Evolutionary conservation across 2,329 filamentous ascomycete genomes (phyloP).

Genomic region (Xylaria sp.): DNA sequence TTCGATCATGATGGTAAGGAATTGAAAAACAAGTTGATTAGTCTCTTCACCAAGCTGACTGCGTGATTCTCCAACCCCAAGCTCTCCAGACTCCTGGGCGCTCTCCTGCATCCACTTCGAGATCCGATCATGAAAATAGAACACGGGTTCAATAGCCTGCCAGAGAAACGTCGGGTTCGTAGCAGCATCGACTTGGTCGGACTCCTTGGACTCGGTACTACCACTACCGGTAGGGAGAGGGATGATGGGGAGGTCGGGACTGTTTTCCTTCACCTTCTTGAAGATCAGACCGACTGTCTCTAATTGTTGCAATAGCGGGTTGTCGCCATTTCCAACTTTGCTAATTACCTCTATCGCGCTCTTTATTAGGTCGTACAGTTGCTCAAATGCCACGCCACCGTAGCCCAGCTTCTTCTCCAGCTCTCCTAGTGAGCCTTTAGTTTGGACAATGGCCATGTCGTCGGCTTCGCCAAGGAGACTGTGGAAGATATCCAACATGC

Average conservation of each 20-base stretch:
- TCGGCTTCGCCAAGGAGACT: slow-evolving; percentile 41
- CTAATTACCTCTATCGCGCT: slow-evolving; percentile 33
- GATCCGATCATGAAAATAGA: slow-evolving; percentile 40
- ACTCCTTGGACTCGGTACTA: background rate
- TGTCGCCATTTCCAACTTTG: slow-evolving; percentile 31
- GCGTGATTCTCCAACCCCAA: slow-evolving; percentile 28
- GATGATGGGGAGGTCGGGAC: background rate
- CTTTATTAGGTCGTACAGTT: slow-evolving; percentile 40
- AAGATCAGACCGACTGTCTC: slow-evolving; percentile 39
- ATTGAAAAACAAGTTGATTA: slow-evolving; percentile 40
- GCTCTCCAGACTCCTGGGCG: slow-evolving; percentile 35
- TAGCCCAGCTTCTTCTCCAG: slow-evolving; percentile 38
- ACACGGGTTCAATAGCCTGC: slow-evolving; percentile 41
- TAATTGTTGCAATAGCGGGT: slow-evolving; percentile 35
- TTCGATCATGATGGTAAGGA: slow-evolving; percentile 40
- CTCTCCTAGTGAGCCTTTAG: slow-evolving; percentile 38
- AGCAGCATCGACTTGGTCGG: background rate
- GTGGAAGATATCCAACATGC: slow-evolving; percentile 45
- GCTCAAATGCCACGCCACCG: slow-evolving; percentile 40
- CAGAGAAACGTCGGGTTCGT: slow-evolving; percentile 37
- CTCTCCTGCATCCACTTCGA: slow-evolving; percentile 41
- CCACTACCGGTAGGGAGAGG: background rate
- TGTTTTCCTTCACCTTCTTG: slow-evolving; percentile 31
- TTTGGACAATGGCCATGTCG: slow-evolving; percentile 41
- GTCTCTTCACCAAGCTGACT: slow-evolving; percentile 40